Percentiles rank a stretch among this genome's conserved stretches.
Evolutionary conservation across 2,329 filamentous ascomycete species (phyloP).

Genomic region (Sporothrix schenckii): DNA sequence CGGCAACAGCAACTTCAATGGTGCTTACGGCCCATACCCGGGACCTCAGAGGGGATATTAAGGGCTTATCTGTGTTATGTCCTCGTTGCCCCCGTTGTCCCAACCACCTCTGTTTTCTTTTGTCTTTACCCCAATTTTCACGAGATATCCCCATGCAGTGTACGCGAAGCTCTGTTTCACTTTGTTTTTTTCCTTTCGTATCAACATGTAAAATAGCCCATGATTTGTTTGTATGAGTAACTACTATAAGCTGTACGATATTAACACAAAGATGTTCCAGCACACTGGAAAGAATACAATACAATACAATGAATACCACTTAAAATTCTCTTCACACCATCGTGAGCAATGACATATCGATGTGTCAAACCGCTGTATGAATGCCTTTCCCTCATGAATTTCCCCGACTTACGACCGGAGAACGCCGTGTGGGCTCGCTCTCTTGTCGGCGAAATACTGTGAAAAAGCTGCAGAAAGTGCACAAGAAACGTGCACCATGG

Average conservation of each 20-base stretch:
- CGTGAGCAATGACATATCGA: background rate
- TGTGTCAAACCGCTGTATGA: background rate
- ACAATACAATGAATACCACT: background rate
- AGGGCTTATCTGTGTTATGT: background rate
- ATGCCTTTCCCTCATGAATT: background rate
- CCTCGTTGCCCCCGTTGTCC: background rate
- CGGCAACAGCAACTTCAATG: constrained; percentile 10
- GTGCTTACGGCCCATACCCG: background rate
- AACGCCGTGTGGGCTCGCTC: background rate
- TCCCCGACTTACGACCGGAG: background rate
- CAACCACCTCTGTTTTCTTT: background rate
- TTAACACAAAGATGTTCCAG: background rate
- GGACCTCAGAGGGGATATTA: constrained; percentile 12
- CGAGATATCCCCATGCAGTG: constrained; percentile 13
- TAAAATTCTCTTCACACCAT: background rate
- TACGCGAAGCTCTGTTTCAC: background rate
- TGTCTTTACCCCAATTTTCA: background rate
- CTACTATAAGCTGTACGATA: background rate
- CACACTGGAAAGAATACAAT: background rate
- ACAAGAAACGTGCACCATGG: background rate
- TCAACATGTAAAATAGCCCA: background rate
- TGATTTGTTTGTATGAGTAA: background rate
- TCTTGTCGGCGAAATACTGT: constrained; percentile 2
- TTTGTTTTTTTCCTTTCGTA: background rate
- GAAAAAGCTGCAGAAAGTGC: background rate